phyloP scores from a whole-genome alignment of 73 alveolate genomes.

The Uronychia binucleata region DNA sequence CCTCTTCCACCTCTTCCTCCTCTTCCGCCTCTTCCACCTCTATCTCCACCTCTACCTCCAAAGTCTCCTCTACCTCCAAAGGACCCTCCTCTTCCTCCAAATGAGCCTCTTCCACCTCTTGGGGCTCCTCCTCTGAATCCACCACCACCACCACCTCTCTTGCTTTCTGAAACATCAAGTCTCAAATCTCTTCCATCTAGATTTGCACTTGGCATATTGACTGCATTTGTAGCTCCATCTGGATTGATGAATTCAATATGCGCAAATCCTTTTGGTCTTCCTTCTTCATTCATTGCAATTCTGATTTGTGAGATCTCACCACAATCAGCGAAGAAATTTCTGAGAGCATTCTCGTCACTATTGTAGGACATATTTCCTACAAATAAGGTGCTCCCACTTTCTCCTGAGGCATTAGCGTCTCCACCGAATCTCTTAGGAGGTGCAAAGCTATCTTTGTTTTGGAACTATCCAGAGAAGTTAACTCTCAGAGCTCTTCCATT shows the following conservation, averaged over 20 bases:
- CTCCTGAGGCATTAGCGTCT: constrained; percentile 17
- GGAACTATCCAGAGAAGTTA: constrained; percentile 53
- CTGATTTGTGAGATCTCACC: constrained; percentile 89
- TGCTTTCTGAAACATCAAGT: constrained; percentile 74
- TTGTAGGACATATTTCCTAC: constrained; percentile 92
- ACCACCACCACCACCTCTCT: constrained; percentile 82
- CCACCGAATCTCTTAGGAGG: background rate
- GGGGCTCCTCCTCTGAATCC: constrained; percentile 69
- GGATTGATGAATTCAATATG: constrained; percentile 86
- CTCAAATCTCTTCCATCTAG: constrained; percentile 85
- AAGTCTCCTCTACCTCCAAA: background rate
- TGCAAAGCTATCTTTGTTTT: background rate
- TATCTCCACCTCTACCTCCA: constrained; percentile 44
- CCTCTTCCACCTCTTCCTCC: constrained; percentile 18
- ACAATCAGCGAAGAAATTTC: constrained; percentile 85
- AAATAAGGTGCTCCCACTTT: constrained; percentile 74
- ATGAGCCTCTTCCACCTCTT: constrained; percentile 48
- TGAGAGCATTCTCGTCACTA: constrained; percentile 78
- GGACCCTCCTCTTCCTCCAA: constrained; percentile 26
- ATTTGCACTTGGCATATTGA: constrained; percentile 73
- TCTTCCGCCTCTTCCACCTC: constrained; percentile 33
- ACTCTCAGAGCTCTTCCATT: constrained; percentile 77
- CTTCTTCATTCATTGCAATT: constrained; percentile 89
- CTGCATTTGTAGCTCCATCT: constrained; percentile 80
- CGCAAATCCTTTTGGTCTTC: constrained; percentile 91